These are phyloP conservation scores for Sanghuangporus weigelae DNA, from an alignment of 1,284 basidiomycete species.

Conservation along the genomic window DNA sequence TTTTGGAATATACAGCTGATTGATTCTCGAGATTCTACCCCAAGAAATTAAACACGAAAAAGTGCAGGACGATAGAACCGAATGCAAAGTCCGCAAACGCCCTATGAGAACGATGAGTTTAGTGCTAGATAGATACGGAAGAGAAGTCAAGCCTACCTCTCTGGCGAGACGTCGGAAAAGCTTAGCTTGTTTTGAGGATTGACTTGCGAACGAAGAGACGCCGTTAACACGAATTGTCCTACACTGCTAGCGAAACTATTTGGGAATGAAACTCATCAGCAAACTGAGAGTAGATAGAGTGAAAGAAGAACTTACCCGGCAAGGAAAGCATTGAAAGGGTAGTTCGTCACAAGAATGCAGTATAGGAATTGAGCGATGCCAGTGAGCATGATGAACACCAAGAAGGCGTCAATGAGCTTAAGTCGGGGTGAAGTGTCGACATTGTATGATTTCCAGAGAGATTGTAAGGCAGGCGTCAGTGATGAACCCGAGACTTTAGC, in stretches of 20 bases:
- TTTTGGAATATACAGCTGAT: background rate
- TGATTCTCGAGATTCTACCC: conserved; percentile 40
- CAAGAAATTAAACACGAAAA: conserved; percentile 98
- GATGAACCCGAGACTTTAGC: conserved; percentile 22
- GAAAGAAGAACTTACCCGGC: conserved; percentile 66
- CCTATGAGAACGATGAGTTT: conserved; percentile 36
- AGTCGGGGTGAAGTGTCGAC: conserved; percentile 76
- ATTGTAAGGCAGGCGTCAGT: conserved; percentile 41
- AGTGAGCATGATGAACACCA: conserved; percentile 88
- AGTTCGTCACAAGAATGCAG: conserved; percentile 87
- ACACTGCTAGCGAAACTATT: conserved; percentile 87
- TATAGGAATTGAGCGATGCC: conserved; percentile 91
- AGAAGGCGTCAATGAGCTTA: conserved; percentile 91
- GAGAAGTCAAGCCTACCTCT: conserved; percentile 58
- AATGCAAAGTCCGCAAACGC: conserved; percentile 96
- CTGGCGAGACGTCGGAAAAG: conserved; percentile 91
- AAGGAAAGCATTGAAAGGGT: conserved; percentile 96
- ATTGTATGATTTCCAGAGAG: conserved; percentile 75
- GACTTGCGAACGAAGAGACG: conserved; percentile 88
- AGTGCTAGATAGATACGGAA: background rate
- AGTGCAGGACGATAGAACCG: conserved; percentile 92
- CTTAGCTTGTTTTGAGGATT: conserved; percentile 78
- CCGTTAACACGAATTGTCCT: conserved; percentile 95
- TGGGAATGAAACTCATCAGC: background rate
- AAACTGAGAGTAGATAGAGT: background rate